These are phyloP conservation scores for Tuber aestivum DNA, from an alignment of 495 filamentous ascomycete species.

Conservation along the genomic window DNA sequence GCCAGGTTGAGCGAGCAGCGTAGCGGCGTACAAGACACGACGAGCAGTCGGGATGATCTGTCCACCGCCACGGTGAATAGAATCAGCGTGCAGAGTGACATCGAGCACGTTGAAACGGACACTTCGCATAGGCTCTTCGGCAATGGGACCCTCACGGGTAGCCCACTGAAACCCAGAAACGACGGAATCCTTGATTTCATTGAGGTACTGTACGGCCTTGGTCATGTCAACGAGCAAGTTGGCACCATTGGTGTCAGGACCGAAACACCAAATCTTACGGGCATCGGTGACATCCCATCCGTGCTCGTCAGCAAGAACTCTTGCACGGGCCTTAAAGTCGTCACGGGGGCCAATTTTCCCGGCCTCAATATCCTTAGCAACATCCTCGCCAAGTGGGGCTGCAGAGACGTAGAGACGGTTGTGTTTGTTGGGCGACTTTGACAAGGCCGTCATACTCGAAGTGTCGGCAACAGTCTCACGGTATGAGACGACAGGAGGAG, in stretches of 20 bases:
- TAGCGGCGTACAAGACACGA: conserved; percentile 90
- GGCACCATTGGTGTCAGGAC: conserved; percentile 93
- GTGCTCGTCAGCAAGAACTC: conserved; percentile 92
- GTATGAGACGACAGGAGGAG: conserved; percentile 94
- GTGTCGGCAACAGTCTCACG: conserved; percentile 81
- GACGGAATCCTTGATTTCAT: conserved; percentile 99
- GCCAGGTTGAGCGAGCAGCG: conserved; percentile 82
- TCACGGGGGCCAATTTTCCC: conserved; percentile 94
- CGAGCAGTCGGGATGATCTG: conserved; percentile 97
- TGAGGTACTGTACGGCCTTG: conserved; percentile 99
- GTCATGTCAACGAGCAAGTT: conserved; percentile 99
- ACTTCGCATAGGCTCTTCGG: conserved; percentile 95
- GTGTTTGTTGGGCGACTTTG: conserved; percentile 99
- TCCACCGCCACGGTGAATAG: conserved; percentile 98
- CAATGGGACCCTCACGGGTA: conserved; percentile 91
- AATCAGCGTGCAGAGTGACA: conserved; percentile 99
- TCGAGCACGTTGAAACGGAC: conserved; percentile 98
- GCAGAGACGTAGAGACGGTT: conserved; percentile 97
- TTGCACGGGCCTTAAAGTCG: conserved; percentile 98
- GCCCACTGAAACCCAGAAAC: conserved; percentile 99
- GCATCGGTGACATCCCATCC: conserved; percentile 99
- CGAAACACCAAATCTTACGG: conserved; percentile 99
- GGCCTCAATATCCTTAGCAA: conserved; percentile 79
- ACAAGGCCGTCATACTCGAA: conserved; percentile 92
- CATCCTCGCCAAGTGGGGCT: conserved; percentile 82